A percentile compares a stretch with the other conserved stretches of the same genome.
phyloP scores from a whole-genome alignment of 192 early-diverging fungal genomes.

The Hyaloraphidium curvatum region DNA sequence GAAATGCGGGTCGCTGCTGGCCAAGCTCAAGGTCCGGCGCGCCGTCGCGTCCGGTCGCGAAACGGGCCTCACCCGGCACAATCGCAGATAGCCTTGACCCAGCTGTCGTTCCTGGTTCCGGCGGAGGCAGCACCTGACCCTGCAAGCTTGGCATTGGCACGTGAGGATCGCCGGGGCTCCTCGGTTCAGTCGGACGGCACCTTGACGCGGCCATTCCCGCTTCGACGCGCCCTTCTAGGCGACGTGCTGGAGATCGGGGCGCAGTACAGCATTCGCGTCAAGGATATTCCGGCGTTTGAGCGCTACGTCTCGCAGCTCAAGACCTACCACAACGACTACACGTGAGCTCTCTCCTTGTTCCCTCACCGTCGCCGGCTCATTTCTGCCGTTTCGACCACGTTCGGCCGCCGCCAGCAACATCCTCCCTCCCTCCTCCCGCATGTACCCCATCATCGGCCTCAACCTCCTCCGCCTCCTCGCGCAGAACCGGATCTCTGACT shows the following conservation, averaged over 20 bases:
- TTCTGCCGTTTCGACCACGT: background rate
- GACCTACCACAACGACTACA: slow-evolving; percentile 67
- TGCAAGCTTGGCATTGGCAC: slow-evolving; percentile 19
- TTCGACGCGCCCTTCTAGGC: slow-evolving; percentile 29
- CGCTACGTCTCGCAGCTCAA: slow-evolving; percentile 84
- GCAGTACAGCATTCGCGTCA: slow-evolving; percentile 60
- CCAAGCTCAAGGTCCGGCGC: slow-evolving; percentile 42
- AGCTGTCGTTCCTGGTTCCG: slow-evolving; percentile 28
- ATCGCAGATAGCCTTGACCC: slow-evolving; percentile 20
- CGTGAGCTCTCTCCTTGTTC: slow-evolving; percentile 15
- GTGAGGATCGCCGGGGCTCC: background rate
- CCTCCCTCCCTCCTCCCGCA: slow-evolving; percentile 56
- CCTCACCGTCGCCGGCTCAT: background rate
- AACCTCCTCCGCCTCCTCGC: slow-evolving; percentile 83
- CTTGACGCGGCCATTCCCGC: no score
- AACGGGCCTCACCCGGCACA: background rate
- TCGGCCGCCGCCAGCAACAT: slow-evolving; percentile 14
- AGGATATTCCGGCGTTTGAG: slow-evolving; percentile 88
- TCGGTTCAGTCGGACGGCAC: background rate
- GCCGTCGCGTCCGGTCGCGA: background rate
- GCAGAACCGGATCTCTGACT: slow-evolving; percentile 91
- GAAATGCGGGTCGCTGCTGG: slow-evolving; percentile 44
- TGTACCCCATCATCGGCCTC: slow-evolving; percentile 78
- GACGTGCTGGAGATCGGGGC: slow-evolving; percentile 81
- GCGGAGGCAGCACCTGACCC: slow-evolving; percentile 14